Base-by-base conservation (phyloP, 805 yeast genomes). In the Yarrowia sp. region DNA sequence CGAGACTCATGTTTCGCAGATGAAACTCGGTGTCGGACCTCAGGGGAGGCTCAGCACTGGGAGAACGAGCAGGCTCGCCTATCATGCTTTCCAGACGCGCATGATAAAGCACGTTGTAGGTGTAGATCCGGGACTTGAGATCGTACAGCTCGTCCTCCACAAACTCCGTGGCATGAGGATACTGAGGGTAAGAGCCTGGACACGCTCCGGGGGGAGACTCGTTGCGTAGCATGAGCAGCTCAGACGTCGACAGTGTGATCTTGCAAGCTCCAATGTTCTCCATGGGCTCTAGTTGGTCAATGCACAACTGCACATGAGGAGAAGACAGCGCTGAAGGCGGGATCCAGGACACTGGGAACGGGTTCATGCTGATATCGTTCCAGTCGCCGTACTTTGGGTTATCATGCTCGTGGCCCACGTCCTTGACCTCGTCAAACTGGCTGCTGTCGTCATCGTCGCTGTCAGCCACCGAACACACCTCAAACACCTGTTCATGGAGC, bases 161-260 rank as follows among this genome's bases (percentile, higher is more conserved):
- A 16, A 77, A 71, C 32, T 77, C 79, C 1, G 69, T 43, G 5
- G 70, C 63, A 14, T 22, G 38, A 8, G 67, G 67, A 11, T 48
- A 48, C 40, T 41, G 56, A 3, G 56, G 67, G 40, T 48, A 63
- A 3, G 52, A 59, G 0, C 65, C 52, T 35, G 35, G 42, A 14
- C 35, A 40, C 2, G 52, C 41, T 1, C 65, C 65, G 1, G 65
- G 65, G 2, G 65, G 35, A 12, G 52, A 32, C 52, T 59, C 65
- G 35, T 45, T 59, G 32, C 65, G 50, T 19, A 59, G 42, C 36
- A 43, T 15, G 26, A 59, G 42, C 35, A 59, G 35, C 65, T 59
- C 52, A 8, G 52, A 26, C 4, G 65, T 43, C 14, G 65, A n/a
- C 15, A 59, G 19, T 35, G 11, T 19, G 14, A 45, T 43, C 19